Percentiles rank a stretch among this genome's conserved stretches.
These are phyloP conservation scores for Lotmaria passim DNA, from an alignment of 208 protist genomes.

Conservation along the genomic window DNA sequence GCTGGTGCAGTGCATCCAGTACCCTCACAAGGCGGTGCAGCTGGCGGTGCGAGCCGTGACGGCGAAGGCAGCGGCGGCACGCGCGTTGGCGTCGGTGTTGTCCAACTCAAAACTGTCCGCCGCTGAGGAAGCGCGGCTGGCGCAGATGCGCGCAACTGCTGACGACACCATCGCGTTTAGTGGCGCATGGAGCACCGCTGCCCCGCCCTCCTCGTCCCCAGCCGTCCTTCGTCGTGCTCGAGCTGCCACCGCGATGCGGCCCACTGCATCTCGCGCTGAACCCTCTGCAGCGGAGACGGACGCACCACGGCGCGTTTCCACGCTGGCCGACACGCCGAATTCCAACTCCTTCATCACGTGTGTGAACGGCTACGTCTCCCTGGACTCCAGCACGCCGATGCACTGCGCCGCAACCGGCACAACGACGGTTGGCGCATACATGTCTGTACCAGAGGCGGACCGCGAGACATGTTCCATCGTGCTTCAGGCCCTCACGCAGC, in stretches of 20 bases:
- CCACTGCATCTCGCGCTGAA: too few species aligned
- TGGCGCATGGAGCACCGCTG: neutral
- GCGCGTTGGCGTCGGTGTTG: slow-evolving; percentile 16
- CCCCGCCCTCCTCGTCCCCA: neutral
- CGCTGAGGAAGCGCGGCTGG: slow-evolving; percentile 14
- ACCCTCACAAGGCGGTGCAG: slow-evolving; percentile 14
- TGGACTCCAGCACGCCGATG: neutral
- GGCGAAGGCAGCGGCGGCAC: neutral
- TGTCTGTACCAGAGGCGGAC: neutral
- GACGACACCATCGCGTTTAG: neutral
- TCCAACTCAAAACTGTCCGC: slow-evolving; percentile 7
- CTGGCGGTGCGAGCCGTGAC: neutral
- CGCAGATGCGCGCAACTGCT: neutral
- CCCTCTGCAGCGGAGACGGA: neutral
- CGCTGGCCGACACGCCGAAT: neutral
- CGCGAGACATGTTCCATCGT: slow-evolving; percentile 5
- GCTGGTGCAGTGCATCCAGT: slow-evolving; percentile 12
- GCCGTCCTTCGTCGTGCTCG: neutral
- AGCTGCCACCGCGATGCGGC: too few species aligned
- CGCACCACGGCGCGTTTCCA: neutral
- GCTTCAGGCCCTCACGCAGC: neutral
- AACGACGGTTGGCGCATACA: slow-evolving; percentile 1
- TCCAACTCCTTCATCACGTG: neutral
- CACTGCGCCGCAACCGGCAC: neutral
- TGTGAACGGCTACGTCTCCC: slow-evolving; percentile 1